Evolutionary conservation across 2,329 filamentous ascomycete genomes (phyloP).

Genomic region (Cladosporium sp.): DNA sequence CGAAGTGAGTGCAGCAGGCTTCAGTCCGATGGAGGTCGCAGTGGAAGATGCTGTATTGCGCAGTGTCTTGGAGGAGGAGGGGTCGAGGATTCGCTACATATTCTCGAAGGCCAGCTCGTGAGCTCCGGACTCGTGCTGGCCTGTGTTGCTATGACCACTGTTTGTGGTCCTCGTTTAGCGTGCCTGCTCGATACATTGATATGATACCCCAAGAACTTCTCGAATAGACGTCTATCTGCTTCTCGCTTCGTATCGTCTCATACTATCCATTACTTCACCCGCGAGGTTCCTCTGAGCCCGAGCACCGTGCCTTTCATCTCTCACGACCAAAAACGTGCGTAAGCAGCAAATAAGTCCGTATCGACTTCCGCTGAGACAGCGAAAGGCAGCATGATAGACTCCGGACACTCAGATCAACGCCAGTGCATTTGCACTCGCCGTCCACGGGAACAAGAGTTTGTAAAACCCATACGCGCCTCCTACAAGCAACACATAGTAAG

Average conservation of each 20-base stretch:
- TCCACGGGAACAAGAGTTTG: slow-evolving; percentile 68
- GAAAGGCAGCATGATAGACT: background rate
- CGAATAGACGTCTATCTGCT: background rate
- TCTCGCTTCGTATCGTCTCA: background rate
- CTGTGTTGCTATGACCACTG: background rate
- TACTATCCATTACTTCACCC: background rate
- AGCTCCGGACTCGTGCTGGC: background rate
- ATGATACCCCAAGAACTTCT: background rate
- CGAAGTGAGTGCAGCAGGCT: slow-evolving; percentile 31
- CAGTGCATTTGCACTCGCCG: slow-evolving; percentile 60
- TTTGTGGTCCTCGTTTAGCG: background rate
- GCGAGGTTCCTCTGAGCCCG: background rate
- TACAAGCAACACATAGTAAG: slow-evolving; percentile 77
- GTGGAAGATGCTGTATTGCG: slow-evolving; percentile 55
- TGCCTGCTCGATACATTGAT: background rate
- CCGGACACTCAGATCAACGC: slow-evolving; percentile 21
- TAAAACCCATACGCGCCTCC: slow-evolving; percentile 72
- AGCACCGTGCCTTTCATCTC: background rate
- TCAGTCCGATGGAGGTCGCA: slow-evolving; percentile 33
- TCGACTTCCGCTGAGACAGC: background rate
- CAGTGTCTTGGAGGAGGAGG: slow-evolving; percentile 49
- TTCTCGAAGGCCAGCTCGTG: slow-evolving; percentile 46
- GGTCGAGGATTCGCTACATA: slow-evolving; percentile 49
- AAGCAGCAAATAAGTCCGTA: background rate
- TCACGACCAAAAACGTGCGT: background rate